Evolutionary conservation across 257 asterid species (phyloP).

Genomic region (Solanum bukasovii): DNA sequence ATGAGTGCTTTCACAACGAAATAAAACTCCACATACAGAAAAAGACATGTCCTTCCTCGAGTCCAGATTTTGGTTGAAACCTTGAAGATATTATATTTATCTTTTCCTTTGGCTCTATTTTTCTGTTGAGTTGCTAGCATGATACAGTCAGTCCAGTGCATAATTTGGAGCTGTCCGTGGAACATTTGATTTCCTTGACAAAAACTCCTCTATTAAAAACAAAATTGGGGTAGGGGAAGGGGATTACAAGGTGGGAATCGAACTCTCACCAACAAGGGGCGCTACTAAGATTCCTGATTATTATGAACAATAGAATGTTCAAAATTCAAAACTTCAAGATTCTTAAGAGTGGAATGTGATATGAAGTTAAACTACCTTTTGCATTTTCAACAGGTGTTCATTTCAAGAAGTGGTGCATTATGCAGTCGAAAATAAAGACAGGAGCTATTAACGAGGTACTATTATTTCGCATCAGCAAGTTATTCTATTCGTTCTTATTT

Average conservation of each 20-base stretch:
- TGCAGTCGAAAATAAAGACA: constrained; percentile 76
- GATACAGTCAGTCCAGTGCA: not conserved
- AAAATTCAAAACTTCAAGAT: not conserved
- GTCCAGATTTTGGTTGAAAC: not conserved
- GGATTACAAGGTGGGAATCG: too few species aligned
- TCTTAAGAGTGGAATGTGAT: not conserved
- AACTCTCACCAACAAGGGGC: too few species aligned
- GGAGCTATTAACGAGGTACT: constrained; percentile 62
- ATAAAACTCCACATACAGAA: not conserved
- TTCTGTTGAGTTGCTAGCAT: not conserved
- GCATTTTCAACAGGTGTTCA: constrained; percentile 45
- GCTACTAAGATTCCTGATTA: not conserved
- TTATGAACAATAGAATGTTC: not conserved
- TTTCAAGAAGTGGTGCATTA: constrained; percentile 90
- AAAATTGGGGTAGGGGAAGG: too few species aligned
- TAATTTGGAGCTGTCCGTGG: not conserved
- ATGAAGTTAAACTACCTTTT: not conserved
- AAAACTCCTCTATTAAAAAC: not conserved
- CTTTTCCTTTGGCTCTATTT: not conserved
- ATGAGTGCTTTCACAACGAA: not conserved
- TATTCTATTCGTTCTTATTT: not conserved
- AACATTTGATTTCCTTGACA: not conserved
- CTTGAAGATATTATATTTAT: not conserved
- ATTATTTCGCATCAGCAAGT: constrained; percentile 7
- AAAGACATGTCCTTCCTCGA: not conserved